Evolutionary conservation across 768 basidiomycete species (phyloP).

Genomic region (Rhodotorula paludigena): DNA sequence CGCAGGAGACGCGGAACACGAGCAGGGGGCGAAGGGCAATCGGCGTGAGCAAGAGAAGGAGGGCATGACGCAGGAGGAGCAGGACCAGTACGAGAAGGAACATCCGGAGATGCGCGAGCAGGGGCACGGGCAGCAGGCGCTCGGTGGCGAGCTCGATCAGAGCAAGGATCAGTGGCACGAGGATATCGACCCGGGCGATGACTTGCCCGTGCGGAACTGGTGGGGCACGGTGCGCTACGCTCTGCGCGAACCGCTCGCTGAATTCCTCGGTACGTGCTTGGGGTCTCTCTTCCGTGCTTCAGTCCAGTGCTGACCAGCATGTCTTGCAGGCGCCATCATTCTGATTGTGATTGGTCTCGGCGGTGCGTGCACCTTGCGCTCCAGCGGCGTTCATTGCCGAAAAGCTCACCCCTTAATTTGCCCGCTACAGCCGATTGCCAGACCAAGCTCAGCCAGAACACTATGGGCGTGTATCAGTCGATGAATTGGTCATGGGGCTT

Average conservation of each 20-base stretch:
- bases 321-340: background rate
- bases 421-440: constrained; percentile 21
- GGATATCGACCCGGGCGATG: background rate
- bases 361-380: background rate
- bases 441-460: constrained; percentile 16
- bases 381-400: no score
- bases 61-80: background rate
- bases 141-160: constrained; percentile 31
- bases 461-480: background rate
- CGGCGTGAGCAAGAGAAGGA: background rate
- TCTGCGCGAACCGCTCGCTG: constrained; percentile 32
- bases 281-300: background rate
- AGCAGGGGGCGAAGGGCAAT: background rate
- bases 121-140: background rate
- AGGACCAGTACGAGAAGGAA: background rate
- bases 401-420: background rate
- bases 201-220: constrained; percentile 21
- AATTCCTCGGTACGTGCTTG: constrained; percentile 21
- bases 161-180: constrained; percentile 15
- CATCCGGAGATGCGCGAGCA: background rate
- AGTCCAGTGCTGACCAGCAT: background rate
- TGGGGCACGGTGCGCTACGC: constrained; percentile 32
- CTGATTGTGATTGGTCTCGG: constrained; percentile 29
- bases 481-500: constrained; percentile 29
- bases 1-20: background rate